A percentile compares a stretch with the other conserved stretches of the same genome.
These are phyloP conservation scores for Pseudogymnoascus destructans DNA, from an alignment of 2,329 filamentous ascomycete species.

Conservation along the genomic window DNA sequence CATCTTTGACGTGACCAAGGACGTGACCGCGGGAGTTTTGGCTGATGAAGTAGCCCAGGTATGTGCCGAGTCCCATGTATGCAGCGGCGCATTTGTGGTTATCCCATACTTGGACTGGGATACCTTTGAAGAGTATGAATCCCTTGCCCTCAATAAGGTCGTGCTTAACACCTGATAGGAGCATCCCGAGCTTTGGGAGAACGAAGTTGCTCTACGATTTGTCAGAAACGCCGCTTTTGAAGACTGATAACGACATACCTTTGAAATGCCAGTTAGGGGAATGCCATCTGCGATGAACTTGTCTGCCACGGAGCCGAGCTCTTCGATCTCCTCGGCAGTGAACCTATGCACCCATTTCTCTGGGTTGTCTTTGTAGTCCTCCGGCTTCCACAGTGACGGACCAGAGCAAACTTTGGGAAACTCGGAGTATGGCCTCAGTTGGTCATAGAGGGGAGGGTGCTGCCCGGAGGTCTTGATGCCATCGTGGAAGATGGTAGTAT, in stretches of 20 bases:
- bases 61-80: conserved; percentile 81
- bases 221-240: conserved; percentile 9
- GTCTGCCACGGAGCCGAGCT: conserved; percentile 55
- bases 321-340: conserved; percentile 49
- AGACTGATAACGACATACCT: conserved; percentile 28
- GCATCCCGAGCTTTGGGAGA: conserved; percentile 41
- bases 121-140: conserved; percentile 79
- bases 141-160: conserved; percentile 75
- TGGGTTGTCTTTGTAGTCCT: conserved; percentile 24
- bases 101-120: conserved; percentile 66
- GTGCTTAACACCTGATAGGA: conserved; percentile 42
- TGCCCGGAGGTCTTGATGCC: conserved; percentile 47
- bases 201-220: conserved; percentile 38
- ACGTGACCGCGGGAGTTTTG: conserved; percentile 80
- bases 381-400: conserved; percentile 56
- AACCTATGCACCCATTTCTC: conserved; percentile 57
- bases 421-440: conserved; percentile 50
- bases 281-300: conserved; percentile 51
- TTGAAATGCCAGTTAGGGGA: conserved; percentile 58
- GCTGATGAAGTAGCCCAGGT: conserved; percentile 77
- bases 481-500: conserved; percentile 25
- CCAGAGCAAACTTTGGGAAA: conserved; percentile 62
- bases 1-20: conserved; percentile 78
- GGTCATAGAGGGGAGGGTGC: conserved; percentile 52
- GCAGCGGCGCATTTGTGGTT: conserved; percentile 68